Conservation (phyloP, 169 alveolate genomes). For the Babesia gibsoni region DNA sequence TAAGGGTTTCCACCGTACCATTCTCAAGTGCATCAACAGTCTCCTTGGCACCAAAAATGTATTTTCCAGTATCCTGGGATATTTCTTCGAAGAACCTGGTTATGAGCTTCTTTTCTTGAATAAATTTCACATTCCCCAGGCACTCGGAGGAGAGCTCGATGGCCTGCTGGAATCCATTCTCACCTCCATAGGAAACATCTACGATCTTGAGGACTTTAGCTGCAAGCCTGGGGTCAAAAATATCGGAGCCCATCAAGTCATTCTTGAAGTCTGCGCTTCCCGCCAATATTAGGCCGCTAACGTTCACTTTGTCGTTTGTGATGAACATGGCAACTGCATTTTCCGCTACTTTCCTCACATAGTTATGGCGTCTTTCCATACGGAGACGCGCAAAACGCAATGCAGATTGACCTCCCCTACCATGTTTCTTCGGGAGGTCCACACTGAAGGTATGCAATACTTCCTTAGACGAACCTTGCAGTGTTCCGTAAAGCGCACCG, state of each 20-base stretch:
- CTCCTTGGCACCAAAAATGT: slow-evolving; percentile 95
- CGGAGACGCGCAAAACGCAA: slow-evolving; percentile 99
- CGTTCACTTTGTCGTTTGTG: slow-evolving; percentile 92
- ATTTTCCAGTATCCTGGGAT: slow-evolving; percentile 97
- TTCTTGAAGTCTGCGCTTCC: slow-evolving; percentile 99
- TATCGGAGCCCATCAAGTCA: slow-evolving; percentile 88
- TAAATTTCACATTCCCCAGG: slow-evolving; percentile 86
- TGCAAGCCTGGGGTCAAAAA: slow-evolving; percentile 93
- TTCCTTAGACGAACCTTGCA: slow-evolving; percentile 92
- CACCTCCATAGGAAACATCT: slow-evolving; percentile 99
- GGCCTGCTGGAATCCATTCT: slow-evolving; percentile 98
- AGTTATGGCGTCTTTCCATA: slow-evolving; percentile 97
- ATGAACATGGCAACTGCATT: slow-evolving; percentile 94
- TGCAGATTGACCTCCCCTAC: slow-evolving; percentile 99
- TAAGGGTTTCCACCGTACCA: slow-evolving; percentile 93
- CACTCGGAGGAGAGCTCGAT: slow-evolving; percentile 94
- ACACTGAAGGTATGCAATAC: slow-evolving; percentile 91
- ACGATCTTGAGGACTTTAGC: slow-evolving; percentile 92
- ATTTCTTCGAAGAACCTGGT: slow-evolving; percentile 95
- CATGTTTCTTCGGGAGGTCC: slow-evolving; percentile 98
- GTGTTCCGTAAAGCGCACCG: slow-evolving; percentile 95
- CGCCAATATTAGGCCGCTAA: slow-evolving; percentile 90
- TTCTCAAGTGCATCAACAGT: slow-evolving; percentile 91
- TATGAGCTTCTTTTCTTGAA: slow-evolving; percentile 88
- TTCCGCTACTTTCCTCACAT: slow-evolving; percentile 97